Evolutionary conservation across 208 protist genomes (phyloP), one percentile per base, ranked within the genome.

Genomic region (Polymyxa betae): DNA sequence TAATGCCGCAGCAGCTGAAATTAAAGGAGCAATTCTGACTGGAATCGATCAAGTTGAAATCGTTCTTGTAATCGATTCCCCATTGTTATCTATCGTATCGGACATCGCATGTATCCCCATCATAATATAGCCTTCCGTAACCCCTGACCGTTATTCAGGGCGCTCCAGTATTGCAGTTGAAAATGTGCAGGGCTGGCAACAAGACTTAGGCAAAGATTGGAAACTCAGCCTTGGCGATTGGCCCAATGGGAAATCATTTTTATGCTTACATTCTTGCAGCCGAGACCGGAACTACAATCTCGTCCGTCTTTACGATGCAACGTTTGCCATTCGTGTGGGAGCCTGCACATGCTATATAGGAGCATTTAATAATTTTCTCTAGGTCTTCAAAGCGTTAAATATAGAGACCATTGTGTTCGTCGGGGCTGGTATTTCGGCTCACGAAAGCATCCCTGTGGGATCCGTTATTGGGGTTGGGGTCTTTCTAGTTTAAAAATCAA

Each of bases 291-390:
- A 82, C 5, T 20, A 43, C 12, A 40, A 35, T 35, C 10, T 43
- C 16, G n/a, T 35, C 10, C 40, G 16, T 20, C n/a, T 82, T 20
- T 82, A 5, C 72, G 35, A 43, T 82, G 72, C 72, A 82, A 45
- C 72, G 72, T 43, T 45, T 82, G 72, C 72, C n/a, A 82, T 82
- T 82, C 5, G 72, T 5, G 72, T 60, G 24, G 5, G 49, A 29
- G 12, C 5, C 24, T 24, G 49, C 24, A 60, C 49, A 60, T 60
- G 12, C 5, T 60, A 24, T 24, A 60, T 29, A 29, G 49, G 5
- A 29, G 12, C 49, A 5, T 60, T 60, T 60, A 29, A 5, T 29
- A 29, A 29, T 60, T 5, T 60, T 60, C 49, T 24, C 5, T 24
- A 60, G 49, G 49, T 82, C 5, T 35, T 82, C 5, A 82, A 82